Base-by-base conservation (phyloP, 2,329 filamentous ascomycete species). In the Aspergillus cejpii region DNA sequence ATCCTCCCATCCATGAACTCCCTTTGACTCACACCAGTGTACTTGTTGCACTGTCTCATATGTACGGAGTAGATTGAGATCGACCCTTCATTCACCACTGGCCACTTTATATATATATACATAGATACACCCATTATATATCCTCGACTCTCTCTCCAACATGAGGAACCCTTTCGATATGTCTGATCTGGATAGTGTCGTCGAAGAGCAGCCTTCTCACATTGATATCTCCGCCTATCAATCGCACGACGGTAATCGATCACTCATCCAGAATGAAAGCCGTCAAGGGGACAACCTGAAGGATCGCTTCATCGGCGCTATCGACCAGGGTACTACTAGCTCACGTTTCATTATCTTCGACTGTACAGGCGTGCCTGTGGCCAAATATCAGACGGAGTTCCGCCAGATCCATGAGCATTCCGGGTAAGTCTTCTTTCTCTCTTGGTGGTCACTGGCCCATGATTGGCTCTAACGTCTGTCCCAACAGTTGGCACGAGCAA, bases 291-390 rank as follows among this genome's bases (percentile, higher is more conserved):
- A 62, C 40, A 62, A 61, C 39, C 51, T 67, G 31, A 66, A 67
- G 44, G 55, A 66, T 26, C 63, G 54, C 37, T 94, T 87, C 60
- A 83, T 94, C 49, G 89, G 88, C 48, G 87, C 85, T 56, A 90
- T 95, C 63, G 89, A 95, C 63, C 87, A 94, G 61, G 89, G 89
- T 47, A 95, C 89, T 10, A 95, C 89, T 24, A 91, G 85, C 47
- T 87, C 88, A 26, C 79, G 89, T 28, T 95, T 95, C 69, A 78
- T 95, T 56, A 90, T 96, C 62, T 95, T 95, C 71, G 83, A 94
- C 67, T 81, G 80, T 52, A 71, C 78, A 33, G 88, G 89, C 44
- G 81, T 85, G 47, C 85, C 86, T 3, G 78, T 92, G 36, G 87
- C 85, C 28, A 83, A 81, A 56, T 87, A 94, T 64, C 89, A 94